Percentiles rank a stretch among this genome's conserved stretches.
phyloP scores from a whole-genome alignment of 2,329 filamentous ascomycete species.

The Aspergillus ustus region DNA sequence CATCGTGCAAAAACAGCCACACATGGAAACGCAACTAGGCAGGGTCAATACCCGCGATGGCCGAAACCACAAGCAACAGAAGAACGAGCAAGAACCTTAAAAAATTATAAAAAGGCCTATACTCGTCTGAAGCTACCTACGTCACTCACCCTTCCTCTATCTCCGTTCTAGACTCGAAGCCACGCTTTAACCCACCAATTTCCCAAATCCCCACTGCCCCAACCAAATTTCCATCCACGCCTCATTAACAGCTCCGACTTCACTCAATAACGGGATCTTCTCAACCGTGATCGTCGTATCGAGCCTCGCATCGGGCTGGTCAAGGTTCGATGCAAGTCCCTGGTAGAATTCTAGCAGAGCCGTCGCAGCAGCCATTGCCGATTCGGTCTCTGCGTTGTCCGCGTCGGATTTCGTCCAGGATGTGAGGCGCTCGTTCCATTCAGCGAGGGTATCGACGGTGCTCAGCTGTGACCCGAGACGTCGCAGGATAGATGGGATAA shows the following conservation, averaged over 20 bases:
- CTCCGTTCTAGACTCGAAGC: neutral
- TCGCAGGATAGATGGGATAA: neutral
- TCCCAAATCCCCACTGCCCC: constrained; percentile 9
- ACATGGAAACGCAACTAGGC: too few relatives aligned
- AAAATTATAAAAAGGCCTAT: neutral
- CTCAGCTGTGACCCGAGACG: neutral
- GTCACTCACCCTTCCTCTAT: too few relatives aligned
- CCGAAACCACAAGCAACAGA: too few relatives aligned
- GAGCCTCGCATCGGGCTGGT: neutral
- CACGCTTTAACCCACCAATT: neutral
- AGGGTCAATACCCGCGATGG: too few relatives aligned
- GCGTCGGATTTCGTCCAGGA: neutral
- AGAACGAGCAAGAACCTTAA: neutral
- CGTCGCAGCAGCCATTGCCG: neutral
- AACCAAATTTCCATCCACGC: constrained; percentile 10
- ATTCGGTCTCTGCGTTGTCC: neutral
- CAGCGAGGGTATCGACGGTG: neutral
- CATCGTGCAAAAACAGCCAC: too few relatives aligned
- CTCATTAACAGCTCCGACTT: constrained; percentile 1
- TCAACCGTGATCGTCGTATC: constrained; percentile 1
- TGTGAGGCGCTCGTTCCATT: constrained; percentile 4
- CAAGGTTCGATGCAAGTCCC: neutral
- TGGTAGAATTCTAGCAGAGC: constrained; percentile 11
- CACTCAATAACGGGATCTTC: neutral
- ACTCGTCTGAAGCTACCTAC: neutral